phyloP scores from a whole-genome alignment of 2,329 filamentous ascomycete species.

The Colletotrichum noveboracense region DNA sequence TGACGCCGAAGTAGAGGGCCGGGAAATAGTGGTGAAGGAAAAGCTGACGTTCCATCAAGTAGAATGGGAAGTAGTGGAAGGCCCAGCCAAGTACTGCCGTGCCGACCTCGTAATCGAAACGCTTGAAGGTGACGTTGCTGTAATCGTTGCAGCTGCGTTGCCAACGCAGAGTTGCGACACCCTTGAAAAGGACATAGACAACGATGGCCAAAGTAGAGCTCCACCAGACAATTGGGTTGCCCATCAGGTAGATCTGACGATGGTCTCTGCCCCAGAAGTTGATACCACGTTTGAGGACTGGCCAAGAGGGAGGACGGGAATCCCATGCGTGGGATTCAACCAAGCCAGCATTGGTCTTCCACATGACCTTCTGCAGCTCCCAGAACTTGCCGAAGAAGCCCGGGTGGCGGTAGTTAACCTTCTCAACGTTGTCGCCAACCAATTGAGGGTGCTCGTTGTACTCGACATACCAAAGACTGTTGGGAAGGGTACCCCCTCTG shows the following conservation, averaged over 20 bases:
- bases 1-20: conserved; percentile 92
- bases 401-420: conserved; percentile 93
- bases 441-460: conserved; percentile 85
- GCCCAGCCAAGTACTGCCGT: conserved; percentile 92
- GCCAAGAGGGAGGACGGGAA: conserved; percentile 92
- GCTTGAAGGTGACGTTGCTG: conserved; percentile 81
- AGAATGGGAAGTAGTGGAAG: conserved; percentile 99
- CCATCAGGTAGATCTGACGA: conserved; percentile 94
- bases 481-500: conserved; percentile 86
- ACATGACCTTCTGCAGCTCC: conserved; percentile 98
- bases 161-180: conserved; percentile 86
- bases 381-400: conserved; percentile 98
- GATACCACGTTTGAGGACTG: conserved; percentile 89
- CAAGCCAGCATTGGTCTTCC: conserved; percentile 95
- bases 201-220: conserved; percentile 79
- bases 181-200: conserved; percentile 85
- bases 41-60: conserved; percentile 95
- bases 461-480: conserved; percentile 97
- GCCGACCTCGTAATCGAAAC: conserved; percentile 97
- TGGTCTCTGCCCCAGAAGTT: conserved; percentile 98
- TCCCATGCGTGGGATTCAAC: conserved; percentile 98
- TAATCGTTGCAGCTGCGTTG: conserved; percentile 94
- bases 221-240: conserved; percentile 96
- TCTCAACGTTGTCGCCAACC: conserved; percentile 73
- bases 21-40: conserved; percentile 99